These are phyloP conservation scores for Pseudomicrostroma phylloplanum DNA, from an alignment of 1,284 basidiomycete genomes.

Conservation along the genomic window DNA sequence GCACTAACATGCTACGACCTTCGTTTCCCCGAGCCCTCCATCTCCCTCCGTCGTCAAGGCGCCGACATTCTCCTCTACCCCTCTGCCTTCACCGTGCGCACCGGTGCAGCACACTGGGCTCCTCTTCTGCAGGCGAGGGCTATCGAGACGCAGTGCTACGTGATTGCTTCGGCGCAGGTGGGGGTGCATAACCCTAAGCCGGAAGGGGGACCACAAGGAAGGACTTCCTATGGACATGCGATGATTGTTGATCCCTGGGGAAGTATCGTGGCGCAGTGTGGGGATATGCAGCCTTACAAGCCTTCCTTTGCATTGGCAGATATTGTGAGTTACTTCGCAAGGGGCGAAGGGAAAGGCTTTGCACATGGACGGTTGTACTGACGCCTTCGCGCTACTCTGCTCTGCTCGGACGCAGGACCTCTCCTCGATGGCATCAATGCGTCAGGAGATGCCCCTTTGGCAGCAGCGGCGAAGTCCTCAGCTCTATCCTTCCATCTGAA, in stretches of 20 bases:
- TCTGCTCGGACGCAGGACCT: constrained; percentile 1
- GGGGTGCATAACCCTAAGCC: constrained; percentile 22
- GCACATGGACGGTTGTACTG: constrained; percentile 1
- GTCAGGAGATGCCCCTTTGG: constrained; percentile 34
- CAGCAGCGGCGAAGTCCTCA: constrained; percentile 21
- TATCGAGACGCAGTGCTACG: constrained; percentile 53
- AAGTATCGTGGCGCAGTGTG: constrained; percentile 58
- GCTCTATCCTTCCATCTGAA: too few species aligned
- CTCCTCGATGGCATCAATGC: constrained; percentile 15
- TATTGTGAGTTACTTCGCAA: not conserved
- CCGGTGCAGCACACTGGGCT: constrained; percentile 51
- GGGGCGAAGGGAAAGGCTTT: not conserved
- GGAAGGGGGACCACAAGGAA: constrained; percentile 11
- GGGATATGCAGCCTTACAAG: constrained; percentile 11
- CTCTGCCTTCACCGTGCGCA: constrained; percentile 55
- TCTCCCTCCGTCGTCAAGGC: constrained; percentile 52
- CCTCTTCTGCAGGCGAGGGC: constrained; percentile 49
- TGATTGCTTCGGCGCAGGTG: constrained; percentile 51
- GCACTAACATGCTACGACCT: constrained; percentile 57
- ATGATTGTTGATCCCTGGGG: constrained; percentile 57
- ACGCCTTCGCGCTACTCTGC: not conserved
- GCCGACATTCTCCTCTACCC: constrained; percentile 56
- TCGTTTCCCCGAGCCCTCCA: constrained; percentile 55
- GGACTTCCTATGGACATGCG: constrained; percentile 41
- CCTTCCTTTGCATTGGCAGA: constrained; percentile 22